Conservation (phyloP, 1,284 basidiomycete species). For the Porogramme epimiltina region DNA sequence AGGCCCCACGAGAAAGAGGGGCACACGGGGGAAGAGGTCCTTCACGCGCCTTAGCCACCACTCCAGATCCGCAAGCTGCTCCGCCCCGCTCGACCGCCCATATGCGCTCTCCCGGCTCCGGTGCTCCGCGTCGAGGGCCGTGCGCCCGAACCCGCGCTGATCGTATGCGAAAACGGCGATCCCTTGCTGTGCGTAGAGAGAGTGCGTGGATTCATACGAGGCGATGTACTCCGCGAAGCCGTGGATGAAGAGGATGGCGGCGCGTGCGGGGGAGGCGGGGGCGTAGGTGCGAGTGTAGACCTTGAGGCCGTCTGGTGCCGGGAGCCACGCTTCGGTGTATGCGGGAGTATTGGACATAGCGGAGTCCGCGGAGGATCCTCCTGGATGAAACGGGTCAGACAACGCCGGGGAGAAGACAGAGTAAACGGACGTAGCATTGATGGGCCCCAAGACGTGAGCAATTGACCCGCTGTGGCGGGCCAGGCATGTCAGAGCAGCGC, state of each 20-base stretch:
- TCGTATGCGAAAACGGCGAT: slow-evolving; percentile 80
- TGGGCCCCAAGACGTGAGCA: no score
- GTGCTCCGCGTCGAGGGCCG: slow-evolving; percentile 53
- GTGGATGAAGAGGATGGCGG: slow-evolving; percentile 79
- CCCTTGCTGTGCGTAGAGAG: slow-evolving; percentile 53
- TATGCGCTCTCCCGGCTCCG: slow-evolving; percentile 50
- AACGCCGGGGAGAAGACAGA: no score
- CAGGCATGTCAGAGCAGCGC: no score
- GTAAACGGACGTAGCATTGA: no score
- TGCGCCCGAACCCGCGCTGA: slow-evolving; percentile 85
- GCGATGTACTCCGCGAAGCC: slow-evolving; percentile 83
- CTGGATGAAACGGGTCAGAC: no score
- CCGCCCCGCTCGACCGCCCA: slow-evolving; percentile 69
- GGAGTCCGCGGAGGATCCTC: no score
- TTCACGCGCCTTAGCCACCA: slow-evolving; percentile 64
- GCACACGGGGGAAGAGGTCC: slow-evolving; percentile 46
- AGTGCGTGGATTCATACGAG: slow-evolving; percentile 76
- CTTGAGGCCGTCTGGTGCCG: slow-evolving; percentile 39
- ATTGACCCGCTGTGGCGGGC: no score
- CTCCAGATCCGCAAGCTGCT: slow-evolving; percentile 71
- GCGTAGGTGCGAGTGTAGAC: slow-evolving; percentile 46
- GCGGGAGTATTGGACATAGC: no score
- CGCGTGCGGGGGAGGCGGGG: slow-evolving; percentile 50
- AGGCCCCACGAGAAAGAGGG: slow-evolving; percentile 79
- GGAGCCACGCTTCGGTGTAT: slow-evolving; percentile 37